Base-by-base conservation (phyloP, 352 stramenopile species). In the Globisporangium mamillatum region DNA sequence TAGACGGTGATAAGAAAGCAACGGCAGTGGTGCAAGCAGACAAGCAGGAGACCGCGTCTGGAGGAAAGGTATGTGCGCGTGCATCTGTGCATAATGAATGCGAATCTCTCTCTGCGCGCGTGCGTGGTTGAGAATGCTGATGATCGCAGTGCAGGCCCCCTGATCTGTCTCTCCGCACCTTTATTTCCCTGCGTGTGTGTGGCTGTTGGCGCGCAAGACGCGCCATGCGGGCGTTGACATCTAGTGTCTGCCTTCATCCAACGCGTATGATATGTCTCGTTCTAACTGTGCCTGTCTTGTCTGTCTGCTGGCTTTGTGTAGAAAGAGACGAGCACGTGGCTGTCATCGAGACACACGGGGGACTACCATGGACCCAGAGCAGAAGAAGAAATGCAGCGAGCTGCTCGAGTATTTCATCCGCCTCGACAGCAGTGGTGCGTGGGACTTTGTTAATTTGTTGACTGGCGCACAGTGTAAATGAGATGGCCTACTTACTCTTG, bases 401-500 rank as follows among this genome's bases (percentile, higher is more conserved):
- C 67, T 94, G 59, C 76, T 93, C 34, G 88, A 95, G 67, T 76
- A 90, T 63, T 93, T 95, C 64, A 79, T 94, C 59, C 90, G 92
- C 58, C 79, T 93, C 55, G 88, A 95, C 54, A 82, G 72, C 63
- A 89, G 83, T 48, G 85, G 85, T 93, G 62, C 63, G 63, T 53
- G 20, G 2, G 6, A 20, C 1, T 32, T 25, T 14, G 27, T 24
- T 53, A 18, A 5, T n/a, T 20, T 25, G 8, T 7, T 44, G 22
- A 9, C 14, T 24, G n/a, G n/a, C 57, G 25, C 32, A 48, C 18
- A 46, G 75, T 48, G 3, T 56, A 25, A 62, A 22, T 41, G 16
- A 44, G 36, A 44, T 44, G 29, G 29, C 29, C 4, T 34, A 12
- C 54, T 59, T 52, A 14, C n/a, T 64, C n/a, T 36, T 36, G n/a